Conservation (phyloP, 495 filamentous ascomycete genomes). For the Lindgomyces ingoldianus region DNA sequence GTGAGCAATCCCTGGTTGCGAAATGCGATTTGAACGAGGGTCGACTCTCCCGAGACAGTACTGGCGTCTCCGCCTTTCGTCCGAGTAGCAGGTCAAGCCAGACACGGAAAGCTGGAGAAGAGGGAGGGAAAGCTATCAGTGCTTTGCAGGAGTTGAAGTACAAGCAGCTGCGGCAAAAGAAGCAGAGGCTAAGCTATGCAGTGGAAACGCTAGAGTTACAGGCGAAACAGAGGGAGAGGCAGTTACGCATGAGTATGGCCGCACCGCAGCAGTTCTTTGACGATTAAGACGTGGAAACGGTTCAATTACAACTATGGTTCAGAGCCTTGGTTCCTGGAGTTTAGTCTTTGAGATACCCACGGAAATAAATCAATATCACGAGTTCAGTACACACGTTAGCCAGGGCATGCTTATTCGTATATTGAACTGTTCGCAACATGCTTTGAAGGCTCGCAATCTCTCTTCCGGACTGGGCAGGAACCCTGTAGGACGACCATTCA, state of each 20-base stretch:
- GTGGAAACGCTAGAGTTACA: conserved; percentile 73
- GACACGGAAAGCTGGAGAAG: conserved; percentile 11
- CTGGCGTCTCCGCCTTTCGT: conserved; percentile 25
- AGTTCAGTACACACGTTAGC: too few relatives aligned
- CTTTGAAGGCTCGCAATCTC: too few relatives aligned
- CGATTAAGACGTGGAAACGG: conserved; percentile 14
- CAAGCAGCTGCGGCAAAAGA: conserved; percentile 69
- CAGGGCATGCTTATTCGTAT: too few relatives aligned
- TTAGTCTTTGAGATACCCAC: conserved; percentile 21
- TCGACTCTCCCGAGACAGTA: conserved; percentile 50
- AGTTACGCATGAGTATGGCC: conserved; percentile 80
- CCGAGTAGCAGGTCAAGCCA: conserved; percentile 26
- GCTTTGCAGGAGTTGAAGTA: conserved; percentile 57
- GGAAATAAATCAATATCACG: background rate
- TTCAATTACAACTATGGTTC: too few relatives aligned
- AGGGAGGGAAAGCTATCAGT: conserved; percentile 32
- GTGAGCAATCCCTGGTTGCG: conserved; percentile 68
- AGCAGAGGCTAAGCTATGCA: conserved; percentile 74
- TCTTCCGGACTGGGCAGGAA: too few relatives aligned
- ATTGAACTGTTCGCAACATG: too few relatives aligned
- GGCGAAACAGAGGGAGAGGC: conserved; percentile 62
- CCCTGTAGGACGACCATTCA: too few relatives aligned
- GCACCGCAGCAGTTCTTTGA: conserved; percentile 42
- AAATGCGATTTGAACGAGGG: conserved; percentile 72
- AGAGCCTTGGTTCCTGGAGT: background rate